Evolutionary conservation across 2,329 filamentous ascomycete genomes (phyloP).

Genomic region (Penicillium hesseltinei): DNA sequence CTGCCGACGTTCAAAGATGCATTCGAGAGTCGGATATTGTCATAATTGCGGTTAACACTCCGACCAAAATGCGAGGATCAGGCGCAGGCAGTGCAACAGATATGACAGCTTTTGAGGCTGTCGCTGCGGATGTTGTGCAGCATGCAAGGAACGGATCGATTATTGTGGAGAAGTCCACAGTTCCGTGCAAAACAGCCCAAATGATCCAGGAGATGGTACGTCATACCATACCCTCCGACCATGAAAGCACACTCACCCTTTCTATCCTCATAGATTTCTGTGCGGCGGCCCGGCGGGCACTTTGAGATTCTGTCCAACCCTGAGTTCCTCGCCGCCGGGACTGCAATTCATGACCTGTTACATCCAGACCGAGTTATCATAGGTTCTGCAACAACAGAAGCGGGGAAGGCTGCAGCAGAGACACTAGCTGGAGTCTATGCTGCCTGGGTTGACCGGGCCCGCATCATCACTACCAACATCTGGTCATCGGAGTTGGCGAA

Average conservation of each 20-base stretch:
- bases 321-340: slow-evolving; percentile 76
- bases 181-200: slow-evolving; percentile 71
- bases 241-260: neutral
- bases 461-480: slow-evolving; percentile 69
- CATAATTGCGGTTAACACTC: slow-evolving; percentile 74
- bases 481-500: slow-evolving; percentile 78
- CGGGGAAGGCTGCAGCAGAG: slow-evolving; percentile 61
- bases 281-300: slow-evolving; percentile 56
- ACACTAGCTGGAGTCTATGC: slow-evolving; percentile 66
- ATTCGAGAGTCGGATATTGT: slow-evolving; percentile 70
- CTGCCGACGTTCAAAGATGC: slow-evolving; percentile 60
- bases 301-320: slow-evolving; percentile 80
- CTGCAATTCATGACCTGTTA: slow-evolving; percentile 68
- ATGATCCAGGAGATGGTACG: slow-evolving; percentile 66
- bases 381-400: slow-evolving; percentile 61
- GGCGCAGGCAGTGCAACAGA: slow-evolving; percentile 71
- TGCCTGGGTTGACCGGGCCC: slow-evolving; percentile 64
- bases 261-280: slow-evolving; percentile 7
- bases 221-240: neutral
- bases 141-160: slow-evolving; percentile 66
- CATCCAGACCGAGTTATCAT: slow-evolving; percentile 72
- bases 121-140: slow-evolving; percentile 64
- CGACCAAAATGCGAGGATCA: slow-evolving; percentile 67
- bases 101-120: slow-evolving; percentile 68
- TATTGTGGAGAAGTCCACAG: slow-evolving; percentile 78